These are phyloP conservation scores for Curvularia sp. DNA, from an alignment of 2,329 filamentous ascomycete genomes.

Conservation along the genomic window DNA sequence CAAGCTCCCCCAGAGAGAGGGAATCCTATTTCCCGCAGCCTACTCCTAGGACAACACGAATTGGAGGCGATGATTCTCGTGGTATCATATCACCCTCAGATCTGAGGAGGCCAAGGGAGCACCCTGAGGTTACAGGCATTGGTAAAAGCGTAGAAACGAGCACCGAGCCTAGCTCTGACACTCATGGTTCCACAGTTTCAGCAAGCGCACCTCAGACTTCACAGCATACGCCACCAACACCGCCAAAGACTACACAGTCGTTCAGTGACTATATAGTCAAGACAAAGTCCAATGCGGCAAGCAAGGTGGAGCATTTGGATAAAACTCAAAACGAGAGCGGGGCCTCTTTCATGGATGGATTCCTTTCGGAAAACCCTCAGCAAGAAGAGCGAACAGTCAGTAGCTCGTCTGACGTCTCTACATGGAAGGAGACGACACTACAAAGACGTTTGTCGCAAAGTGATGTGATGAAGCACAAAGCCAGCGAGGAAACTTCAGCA, in stretches of 20 bases:
- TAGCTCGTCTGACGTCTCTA: constrained; percentile 2
- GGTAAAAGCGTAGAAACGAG: neutral
- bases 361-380: constrained; percentile 26
- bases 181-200: neutral
- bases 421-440: constrained; percentile 40
- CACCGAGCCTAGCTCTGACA: neutral
- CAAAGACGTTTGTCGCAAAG: constrained; percentile 17
- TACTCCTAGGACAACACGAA: constrained; percentile 19
- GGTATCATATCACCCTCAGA: constrained; percentile 45
- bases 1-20: neutral
- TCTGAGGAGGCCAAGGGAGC: constrained; percentile 36
- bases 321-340: constrained; percentile 21
- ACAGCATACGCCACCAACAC: neutral
- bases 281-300: constrained; percentile 3
- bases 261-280: neutral
- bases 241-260: constrained; percentile 11
- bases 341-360: constrained; percentile 34
- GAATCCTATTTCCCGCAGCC: constrained; percentile 26
- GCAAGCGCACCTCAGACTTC: neutral
- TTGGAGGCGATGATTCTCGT: constrained; percentile 27
- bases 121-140: constrained; percentile 11
- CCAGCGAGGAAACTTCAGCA: neutral
- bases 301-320: constrained; percentile 1
- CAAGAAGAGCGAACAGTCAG: neutral
- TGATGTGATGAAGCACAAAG: neutral